Conservation (phyloP, 2,329 filamentous ascomycete species). For the Sporothrix inflata region DNA sequence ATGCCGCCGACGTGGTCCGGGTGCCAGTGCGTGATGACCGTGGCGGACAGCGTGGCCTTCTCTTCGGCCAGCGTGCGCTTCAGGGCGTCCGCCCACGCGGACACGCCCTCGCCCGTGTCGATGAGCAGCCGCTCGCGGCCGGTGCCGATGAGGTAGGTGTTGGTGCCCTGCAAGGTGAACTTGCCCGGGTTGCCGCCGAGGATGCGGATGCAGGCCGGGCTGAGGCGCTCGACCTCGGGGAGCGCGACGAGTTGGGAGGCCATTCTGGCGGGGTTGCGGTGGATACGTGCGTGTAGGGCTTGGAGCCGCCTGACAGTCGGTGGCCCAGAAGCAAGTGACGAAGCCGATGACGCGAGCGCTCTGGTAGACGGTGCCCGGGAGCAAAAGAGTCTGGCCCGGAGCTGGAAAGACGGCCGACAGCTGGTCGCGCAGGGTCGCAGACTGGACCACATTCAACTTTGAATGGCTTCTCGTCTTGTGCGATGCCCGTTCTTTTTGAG, state of each 20-base stretch:
- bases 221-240: constrained; percentile 76
- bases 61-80: constrained; percentile 67
- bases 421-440: not conserved
- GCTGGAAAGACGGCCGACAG: constrained; percentile 23
- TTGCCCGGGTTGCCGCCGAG: constrained; percentile 91
- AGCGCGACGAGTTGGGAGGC: constrained; percentile 65
- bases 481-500: not conserved
- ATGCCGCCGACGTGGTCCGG: constrained; percentile 82
- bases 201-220: constrained; percentile 77
- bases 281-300: not conserved
- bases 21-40: constrained; percentile 91
- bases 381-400: constrained; percentile 17
- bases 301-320: not conserved
- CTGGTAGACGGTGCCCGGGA: not conserved
- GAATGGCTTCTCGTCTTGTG: not conserved
- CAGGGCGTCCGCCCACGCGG: constrained; percentile 71
- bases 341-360: not conserved
- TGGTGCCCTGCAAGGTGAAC: constrained; percentile 76
- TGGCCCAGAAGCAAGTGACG: not conserved
- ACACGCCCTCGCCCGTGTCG: constrained; percentile 84
- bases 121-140: constrained; percentile 76
- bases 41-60: constrained; percentile 67
- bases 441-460: constrained; percentile 24
- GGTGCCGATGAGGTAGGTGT: constrained; percentile 88
- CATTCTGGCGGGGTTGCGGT: constrained; percentile 50